A percentile compares a stretch with the other conserved stretches of the same genome.
Evolutionary conservation across 1,284 basidiomycete species (phyloP).

Genomic region (Coriolopsis trogii): DNA sequence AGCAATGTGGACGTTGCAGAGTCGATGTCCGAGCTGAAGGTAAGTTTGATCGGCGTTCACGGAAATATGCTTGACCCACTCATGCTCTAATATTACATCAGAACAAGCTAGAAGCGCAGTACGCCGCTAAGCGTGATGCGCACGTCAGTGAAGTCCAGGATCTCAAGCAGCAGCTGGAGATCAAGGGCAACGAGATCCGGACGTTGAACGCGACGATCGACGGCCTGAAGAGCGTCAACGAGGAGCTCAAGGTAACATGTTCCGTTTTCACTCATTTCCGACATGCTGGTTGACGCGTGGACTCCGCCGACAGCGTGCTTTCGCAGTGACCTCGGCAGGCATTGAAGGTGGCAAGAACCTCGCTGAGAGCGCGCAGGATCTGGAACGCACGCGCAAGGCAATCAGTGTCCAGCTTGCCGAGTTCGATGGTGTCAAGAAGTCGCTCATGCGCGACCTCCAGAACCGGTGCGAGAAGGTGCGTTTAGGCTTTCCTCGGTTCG

Average conservation of each 20-base stretch:
- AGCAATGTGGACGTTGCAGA: slow-evolving; percentile 81
- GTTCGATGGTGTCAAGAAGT: slow-evolving; percentile 99
- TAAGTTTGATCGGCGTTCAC: slow-evolving; percentile 39
- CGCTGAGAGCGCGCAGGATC: slow-evolving; percentile 94
- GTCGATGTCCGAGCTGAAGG: slow-evolving; percentile 90
- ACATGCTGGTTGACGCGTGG: slow-evolving; percentile 6
- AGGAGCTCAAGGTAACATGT: slow-evolving; percentile 88
- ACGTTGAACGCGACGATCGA: slow-evolving; percentile 88
- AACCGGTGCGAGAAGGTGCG: slow-evolving; percentile 99
- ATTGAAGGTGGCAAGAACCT: slow-evolving; percentile 96
- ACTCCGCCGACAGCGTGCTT: slow-evolving; percentile 73
- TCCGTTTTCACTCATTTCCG: neutral
- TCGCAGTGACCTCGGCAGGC: slow-evolving; percentile 94
- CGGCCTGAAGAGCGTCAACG: slow-evolving; percentile 94
- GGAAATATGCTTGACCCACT: slow-evolving; percentile 19
- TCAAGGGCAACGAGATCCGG: slow-evolving; percentile 85
- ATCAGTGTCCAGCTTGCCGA: slow-evolving; percentile 97
- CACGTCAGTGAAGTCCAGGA: slow-evolving; percentile 87
- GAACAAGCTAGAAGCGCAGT: slow-evolving; percentile 94
- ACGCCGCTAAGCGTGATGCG: slow-evolving; percentile 89
- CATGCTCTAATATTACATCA: slow-evolving; percentile 37
- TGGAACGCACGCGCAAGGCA: slow-evolving; percentile 95
- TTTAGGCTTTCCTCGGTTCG: slow-evolving; percentile 22
- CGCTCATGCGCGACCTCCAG: slow-evolving; percentile 97
- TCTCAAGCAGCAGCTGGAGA: slow-evolving; percentile 90